Conservation (phyloP, 2,329 filamentous ascomycete species). For the Claviceps fusiformis region DNA sequence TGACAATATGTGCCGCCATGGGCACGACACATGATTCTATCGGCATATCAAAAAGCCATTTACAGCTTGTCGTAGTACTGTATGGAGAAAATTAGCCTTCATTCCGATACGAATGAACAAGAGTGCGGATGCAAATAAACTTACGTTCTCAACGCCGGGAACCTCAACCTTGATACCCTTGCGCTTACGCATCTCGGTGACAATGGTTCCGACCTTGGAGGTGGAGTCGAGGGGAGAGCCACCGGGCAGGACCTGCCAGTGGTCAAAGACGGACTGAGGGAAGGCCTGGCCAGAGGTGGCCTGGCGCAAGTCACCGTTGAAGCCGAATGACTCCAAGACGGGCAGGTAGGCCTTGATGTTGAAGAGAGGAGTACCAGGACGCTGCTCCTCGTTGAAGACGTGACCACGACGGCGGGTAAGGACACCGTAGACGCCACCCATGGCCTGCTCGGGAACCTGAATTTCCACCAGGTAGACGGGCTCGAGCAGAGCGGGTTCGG, state of each 20-base stretch:
- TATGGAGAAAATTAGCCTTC: slow-evolving; percentile 11
- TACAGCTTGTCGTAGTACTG: slow-evolving; percentile 99
- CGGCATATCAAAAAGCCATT: slow-evolving; percentile 30
- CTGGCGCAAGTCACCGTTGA: slow-evolving; percentile 92
- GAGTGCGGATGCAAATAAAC: slow-evolving; percentile 25
- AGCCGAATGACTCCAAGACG: slow-evolving; percentile 96
- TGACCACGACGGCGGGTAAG: slow-evolving; percentile 96
- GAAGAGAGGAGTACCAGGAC: slow-evolving; percentile 96
- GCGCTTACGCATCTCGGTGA: slow-evolving; percentile 88
- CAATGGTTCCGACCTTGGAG: slow-evolving; percentile 70
- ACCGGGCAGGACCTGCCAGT: slow-evolving; percentile 94
- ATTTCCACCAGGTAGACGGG: slow-evolving; percentile 99
- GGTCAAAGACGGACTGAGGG: slow-evolving; percentile 97
- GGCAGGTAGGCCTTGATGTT: slow-evolving; percentile 96
- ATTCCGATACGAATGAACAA: neutral
- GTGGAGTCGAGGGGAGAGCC: slow-evolving; percentile 77
- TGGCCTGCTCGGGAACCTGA: slow-evolving; percentile 93
- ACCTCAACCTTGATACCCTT: slow-evolving; percentile 98
- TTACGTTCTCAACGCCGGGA: slow-evolving; percentile 89
- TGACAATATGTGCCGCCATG: slow-evolving; percentile 27
- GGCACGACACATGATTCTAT: slow-evolving; percentile 33
- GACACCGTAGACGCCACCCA: slow-evolving; percentile 99
- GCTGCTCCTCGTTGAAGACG: slow-evolving; percentile 97
- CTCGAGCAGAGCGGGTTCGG: slow-evolving; percentile 83
- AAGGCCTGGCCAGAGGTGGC: slow-evolving; percentile 95